A percentile compares a stretch with the other conserved stretches of the same genome.
phyloP scores from a whole-genome alignment of 768 basidiomycete genomes.

The Lyophyllum decastes region DNA sequence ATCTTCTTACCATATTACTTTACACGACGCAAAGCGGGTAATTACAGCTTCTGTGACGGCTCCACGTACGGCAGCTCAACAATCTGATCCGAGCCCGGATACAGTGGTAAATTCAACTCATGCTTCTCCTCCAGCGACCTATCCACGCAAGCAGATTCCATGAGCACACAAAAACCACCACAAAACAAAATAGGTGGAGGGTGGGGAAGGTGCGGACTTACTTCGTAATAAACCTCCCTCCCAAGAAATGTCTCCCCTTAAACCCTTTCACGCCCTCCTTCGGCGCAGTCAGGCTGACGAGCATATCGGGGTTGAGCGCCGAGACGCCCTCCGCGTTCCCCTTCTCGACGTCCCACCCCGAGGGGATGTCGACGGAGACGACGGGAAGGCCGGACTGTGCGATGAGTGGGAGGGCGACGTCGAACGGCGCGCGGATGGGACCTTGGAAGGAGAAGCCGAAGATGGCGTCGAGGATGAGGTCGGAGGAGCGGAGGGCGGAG shows the following conservation, averaged over 20 bases:
- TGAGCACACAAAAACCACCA: background rate
- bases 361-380: conserved; percentile 94
- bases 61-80: conserved; percentile 51
- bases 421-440: conserved; percentile 88
- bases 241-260: conserved; percentile 86
- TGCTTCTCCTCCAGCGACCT: conserved; percentile 77
- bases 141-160: background rate
- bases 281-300: conserved; percentile 92
- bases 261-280: conserved; percentile 84
- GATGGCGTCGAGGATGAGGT: conserved; percentile 92
- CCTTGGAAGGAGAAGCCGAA: conserved; percentile 98
- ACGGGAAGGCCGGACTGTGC: conserved; percentile 71
- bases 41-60: conserved; percentile 12
- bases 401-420: conserved; percentile 68
- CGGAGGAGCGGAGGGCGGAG: conserved; percentile 55
- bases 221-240: conserved; percentile 92
- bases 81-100: conserved; percentile 80
- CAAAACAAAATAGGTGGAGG: background rate
- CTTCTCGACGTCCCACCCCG: conserved; percentile 92
- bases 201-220: conserved; percentile 35
- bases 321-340: conserved; percentile 55
- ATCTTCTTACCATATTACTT: background rate
- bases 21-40: background rate
- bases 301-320: conserved; percentile 72
- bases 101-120: conserved; percentile 77